Percentiles rank a stretch among this genome's conserved stretches.
Conservation (phyloP, 2,329 filamentous ascomycete genomes). For the Stemphylium vesicarium region DNA sequence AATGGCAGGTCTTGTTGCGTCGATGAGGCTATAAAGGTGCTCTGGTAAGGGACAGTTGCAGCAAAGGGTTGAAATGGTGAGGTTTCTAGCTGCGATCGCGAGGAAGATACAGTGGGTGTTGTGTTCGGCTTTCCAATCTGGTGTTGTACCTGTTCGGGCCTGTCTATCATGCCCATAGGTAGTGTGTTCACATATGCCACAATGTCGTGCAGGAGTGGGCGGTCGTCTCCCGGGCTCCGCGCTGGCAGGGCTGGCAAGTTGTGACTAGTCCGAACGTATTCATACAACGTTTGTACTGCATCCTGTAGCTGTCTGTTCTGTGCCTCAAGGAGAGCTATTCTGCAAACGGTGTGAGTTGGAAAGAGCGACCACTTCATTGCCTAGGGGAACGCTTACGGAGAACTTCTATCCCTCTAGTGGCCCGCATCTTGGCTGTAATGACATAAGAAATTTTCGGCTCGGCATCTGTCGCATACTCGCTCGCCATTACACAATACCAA, state of each 20-base stretch:
- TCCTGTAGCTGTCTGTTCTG: conserved; percentile 1
- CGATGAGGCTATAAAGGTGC: background rate
- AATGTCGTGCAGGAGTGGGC: conserved; percentile 1
- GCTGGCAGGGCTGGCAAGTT: background rate
- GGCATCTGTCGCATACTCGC: background rate
- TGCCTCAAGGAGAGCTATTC: background rate
- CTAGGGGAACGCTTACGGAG: background rate
- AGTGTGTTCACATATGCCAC: background rate
- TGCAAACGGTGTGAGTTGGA: background rate
- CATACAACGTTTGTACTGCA: background rate
- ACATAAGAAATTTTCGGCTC: background rate
- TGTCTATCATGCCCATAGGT: background rate
- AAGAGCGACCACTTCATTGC: background rate
- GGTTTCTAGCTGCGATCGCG: background rate
- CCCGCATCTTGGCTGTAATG: background rate
- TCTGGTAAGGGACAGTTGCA: background rate
- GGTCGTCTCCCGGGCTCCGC: background rate
- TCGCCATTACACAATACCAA: background rate
- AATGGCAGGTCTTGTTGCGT: background rate
- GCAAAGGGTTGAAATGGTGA: background rate
- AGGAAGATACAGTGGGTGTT: background rate
- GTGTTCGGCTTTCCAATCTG: background rate
- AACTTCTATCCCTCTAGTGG: background rate
- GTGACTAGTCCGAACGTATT: background rate
- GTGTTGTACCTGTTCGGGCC: background rate